A percentile compares a stretch with the other conserved stretches of the same genome.
Evolutionary conservation across 805 yeast genomes (phyloP).

Genomic region (Pichia occidentalis): DNA sequence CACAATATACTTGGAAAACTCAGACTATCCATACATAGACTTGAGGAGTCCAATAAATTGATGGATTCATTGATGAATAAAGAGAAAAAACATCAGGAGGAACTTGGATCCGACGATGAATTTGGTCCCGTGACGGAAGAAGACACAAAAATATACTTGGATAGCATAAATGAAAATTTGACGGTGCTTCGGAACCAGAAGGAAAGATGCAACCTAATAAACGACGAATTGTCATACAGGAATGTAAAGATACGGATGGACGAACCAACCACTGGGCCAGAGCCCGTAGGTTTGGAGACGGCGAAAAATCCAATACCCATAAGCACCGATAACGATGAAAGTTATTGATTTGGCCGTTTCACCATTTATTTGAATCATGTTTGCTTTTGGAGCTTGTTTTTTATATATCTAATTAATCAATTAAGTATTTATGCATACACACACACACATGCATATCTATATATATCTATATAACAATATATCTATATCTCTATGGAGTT

Average conservation of each 20-base stretch:
- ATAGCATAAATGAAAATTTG: slow-evolving; percentile 51
- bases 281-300: no score
- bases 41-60: slow-evolving; percentile 45
- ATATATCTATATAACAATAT: no score
- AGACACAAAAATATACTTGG: slow-evolving; percentile 46
- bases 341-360: no score
- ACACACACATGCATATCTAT: no score
- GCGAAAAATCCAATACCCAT: slow-evolving; percentile 9
- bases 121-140: slow-evolving; percentile 32
- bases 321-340: slow-evolving; percentile 33
- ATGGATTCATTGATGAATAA: slow-evolving; percentile 38
- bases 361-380: not conserved
- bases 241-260: slow-evolving; percentile 18
- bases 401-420: slow-evolving; percentile 22
- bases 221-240: slow-evolving; percentile 42
- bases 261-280: no score
- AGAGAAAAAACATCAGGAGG: slow-evolving; percentile 15
- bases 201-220: slow-evolving; percentile 38
- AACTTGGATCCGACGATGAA: slow-evolving; percentile 29
- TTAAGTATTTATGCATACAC: no score
- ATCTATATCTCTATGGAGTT: no score
- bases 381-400: not conserved
- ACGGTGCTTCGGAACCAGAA: slow-evolving; percentile 47
- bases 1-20: slow-evolving; percentile 29
- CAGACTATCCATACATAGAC: slow-evolving; percentile 38